A percentile compares a stretch with the other conserved stretches of the same genome.
phyloP scores from a whole-genome alignment of 805 yeast species.

The Wickerhamomyces tratensis region DNA sequence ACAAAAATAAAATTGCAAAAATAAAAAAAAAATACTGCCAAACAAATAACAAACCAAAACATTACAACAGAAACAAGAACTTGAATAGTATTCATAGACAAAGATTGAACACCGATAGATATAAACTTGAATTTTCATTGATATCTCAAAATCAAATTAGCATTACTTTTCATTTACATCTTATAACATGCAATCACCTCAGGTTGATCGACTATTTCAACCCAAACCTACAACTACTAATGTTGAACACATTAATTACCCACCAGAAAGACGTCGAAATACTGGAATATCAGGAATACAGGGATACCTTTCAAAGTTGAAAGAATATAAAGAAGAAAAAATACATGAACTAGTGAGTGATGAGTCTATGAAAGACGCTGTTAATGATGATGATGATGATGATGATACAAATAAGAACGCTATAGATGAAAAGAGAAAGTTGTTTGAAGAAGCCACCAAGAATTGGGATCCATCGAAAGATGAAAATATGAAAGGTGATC shows the following conservation, averaged over 20 bases:
- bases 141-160: no score
- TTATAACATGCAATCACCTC: slow-evolving; percentile 23
- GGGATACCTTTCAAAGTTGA: slow-evolving; percentile 15
- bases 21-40: no score
- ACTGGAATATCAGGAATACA: slow-evolving; percentile 10
- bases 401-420: slow-evolving; percentile 22
- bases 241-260: slow-evolving; percentile 12
- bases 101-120: no score
- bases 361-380: slow-evolving; percentile 5
- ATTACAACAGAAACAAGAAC: no score
- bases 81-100: no score
- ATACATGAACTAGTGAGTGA: slow-evolving; percentile 2
- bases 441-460: slow-evolving; percentile 25
- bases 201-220: slow-evolving; percentile 30
- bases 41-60: no score
- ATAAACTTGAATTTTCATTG: no score
- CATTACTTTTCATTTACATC: no score
- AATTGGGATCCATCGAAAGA: slow-evolving; percentile 51
- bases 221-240: slow-evolving; percentile 14
- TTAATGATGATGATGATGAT: slow-evolving; percentile 16
- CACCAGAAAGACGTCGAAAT: slow-evolving; percentile 9
- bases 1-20: no score
- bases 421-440: slow-evolving; percentile 17
- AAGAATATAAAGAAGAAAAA: slow-evolving; percentile 17
- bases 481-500: slow-evolving; percentile 56